Evolutionary conservation across 129 eudicot genomes (phyloP), one percentile per base, ranked within the genome.

Genomic region (Lonicera japonica): DNA sequence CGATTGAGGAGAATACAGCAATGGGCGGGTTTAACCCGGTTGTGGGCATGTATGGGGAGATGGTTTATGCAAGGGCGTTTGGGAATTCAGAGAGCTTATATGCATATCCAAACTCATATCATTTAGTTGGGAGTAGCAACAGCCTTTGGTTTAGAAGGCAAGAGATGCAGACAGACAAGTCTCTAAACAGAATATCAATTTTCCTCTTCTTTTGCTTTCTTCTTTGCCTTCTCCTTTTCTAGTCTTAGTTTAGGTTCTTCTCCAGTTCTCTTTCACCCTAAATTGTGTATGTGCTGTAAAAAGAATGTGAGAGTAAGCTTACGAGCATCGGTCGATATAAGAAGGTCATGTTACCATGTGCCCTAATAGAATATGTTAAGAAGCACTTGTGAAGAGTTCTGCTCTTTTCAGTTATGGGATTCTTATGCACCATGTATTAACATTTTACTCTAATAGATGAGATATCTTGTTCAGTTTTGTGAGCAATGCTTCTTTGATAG

Each of bases 61-160:
- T 83, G 90, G 74, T 83, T 24, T 83, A 76, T 39, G 76, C 90
- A 25, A 77, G 90, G 61, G 82, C 76, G 24, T 83, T 83, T 14
- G 90, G 90, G 69, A 80, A 76, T 38, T 74, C 86, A 0, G 78
- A 71, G 47, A 69, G 80, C 20, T 43, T 83, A 20, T 73, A 76
- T 38, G 54, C 79, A 7, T 77, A 70, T 67, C 81, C 86, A 5
- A 83, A 83, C 76, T 76, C 90, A 13, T 83, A 83, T 54, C 77
- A 77, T 50, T 56, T 79, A 15, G 83, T 66, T 13, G 72, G 79
- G 40, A 76, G 69, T 56, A 76, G 66, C 43, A 29, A 6, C 50
- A 77, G 54, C 55, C 77, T 86, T 24, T 70, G 90, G 60, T 64
- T 80, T 53, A 77, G 90, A 65, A 77, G 90, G 72, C 79, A 77